These are phyloP conservation scores for Hericium rajendrae DNA, from an alignment of 768 basidiomycete species.

Conservation along the genomic window DNA sequence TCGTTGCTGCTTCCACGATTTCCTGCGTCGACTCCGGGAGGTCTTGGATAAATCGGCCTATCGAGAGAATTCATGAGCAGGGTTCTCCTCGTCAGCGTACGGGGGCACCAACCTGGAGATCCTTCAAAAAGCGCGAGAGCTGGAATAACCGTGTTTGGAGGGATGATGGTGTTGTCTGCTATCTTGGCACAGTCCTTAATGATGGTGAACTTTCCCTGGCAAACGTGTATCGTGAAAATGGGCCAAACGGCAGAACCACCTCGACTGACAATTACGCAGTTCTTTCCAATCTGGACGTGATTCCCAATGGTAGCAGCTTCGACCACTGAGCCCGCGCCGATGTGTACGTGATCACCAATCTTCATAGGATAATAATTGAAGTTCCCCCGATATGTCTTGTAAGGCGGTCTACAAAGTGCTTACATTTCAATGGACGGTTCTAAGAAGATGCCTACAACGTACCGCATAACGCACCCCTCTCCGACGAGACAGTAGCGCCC, in stretches of 20 bases:
- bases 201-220: constrained; percentile 88
- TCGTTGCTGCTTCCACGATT: constrained; percentile 76
- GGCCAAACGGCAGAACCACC: background rate
- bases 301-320: constrained; percentile 95
- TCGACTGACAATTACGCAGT: constrained; percentile 78
- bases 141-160: constrained; percentile 88
- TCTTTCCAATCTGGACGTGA: constrained; percentile 90
- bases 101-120: constrained; percentile 60
- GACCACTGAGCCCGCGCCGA: constrained; percentile 80
- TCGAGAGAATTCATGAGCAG: background rate
- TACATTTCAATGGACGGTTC: too few relatives aligned
- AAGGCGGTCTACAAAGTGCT: constrained; percentile 50
- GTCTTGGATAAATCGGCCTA: constrained; percentile 75
- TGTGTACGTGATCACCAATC: constrained; percentile 90
- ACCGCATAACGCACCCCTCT: constrained; percentile 86
- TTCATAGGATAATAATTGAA: constrained; percentile 99
- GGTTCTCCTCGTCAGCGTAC: background rate
- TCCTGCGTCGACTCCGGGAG: constrained; percentile 94
- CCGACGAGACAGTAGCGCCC: constrained; percentile 91
- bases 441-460: constrained; percentile 5
- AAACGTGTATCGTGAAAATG: background rate
- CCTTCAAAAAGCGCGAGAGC: constrained; percentile 79
- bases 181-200: constrained; percentile 94
- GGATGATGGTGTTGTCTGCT: constrained; percentile 81
- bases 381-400: constrained; percentile 82